phyloP scores from a whole-genome alignment of 768 basidiomycete species.

The Nevesoporus exiguus region DNA sequence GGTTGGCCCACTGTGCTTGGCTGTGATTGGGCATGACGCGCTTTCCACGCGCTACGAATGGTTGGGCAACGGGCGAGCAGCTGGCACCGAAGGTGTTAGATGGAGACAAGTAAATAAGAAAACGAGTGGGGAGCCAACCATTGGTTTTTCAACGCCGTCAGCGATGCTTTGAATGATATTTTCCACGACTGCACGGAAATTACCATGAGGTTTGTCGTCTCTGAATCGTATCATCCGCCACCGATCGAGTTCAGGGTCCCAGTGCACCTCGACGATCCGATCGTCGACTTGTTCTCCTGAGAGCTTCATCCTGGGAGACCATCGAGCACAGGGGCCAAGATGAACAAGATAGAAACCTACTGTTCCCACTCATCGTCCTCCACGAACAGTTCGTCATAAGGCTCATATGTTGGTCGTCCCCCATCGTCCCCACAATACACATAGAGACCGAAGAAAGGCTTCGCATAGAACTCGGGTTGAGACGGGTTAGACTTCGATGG shows the following conservation, averaged over 20 bases:
- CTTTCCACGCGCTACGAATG: slow-evolving; percentile 76
- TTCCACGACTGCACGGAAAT: slow-evolving; percentile 79
- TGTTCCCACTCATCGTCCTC: slow-evolving; percentile 90
- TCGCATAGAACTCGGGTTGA: slow-evolving; percentile 76
- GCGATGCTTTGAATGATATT: slow-evolving; percentile 88
- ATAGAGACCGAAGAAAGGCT: slow-evolving; percentile 81
- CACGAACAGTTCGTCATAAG: slow-evolving; percentile 81
- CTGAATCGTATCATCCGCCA: slow-evolving; percentile 95
- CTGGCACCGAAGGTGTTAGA: slow-evolving; percentile 38
- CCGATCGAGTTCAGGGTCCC: slow-evolving; percentile 61
- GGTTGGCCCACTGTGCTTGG: slow-evolving; percentile 21
- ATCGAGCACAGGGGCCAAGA: slow-evolving; percentile 1
- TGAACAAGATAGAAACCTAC: slow-evolving; percentile 45
- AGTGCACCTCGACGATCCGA: slow-evolving; percentile 90
- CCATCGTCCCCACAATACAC: slow-evolving; percentile 75
- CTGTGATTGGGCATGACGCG: slow-evolving; percentile 45
- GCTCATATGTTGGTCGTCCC: slow-evolving; percentile 62
- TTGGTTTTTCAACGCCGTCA: slow-evolving; percentile 90
- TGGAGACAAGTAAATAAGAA: neutral
- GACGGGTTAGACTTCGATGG: slow-evolving; percentile 48
- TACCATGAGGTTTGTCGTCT: slow-evolving; percentile 92
- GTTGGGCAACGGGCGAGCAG: slow-evolving; percentile 59
- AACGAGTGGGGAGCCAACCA: slow-evolving; percentile 46
- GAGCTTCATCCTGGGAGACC: slow-evolving; percentile 65
- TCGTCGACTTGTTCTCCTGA: slow-evolving; percentile 89